Base-by-base conservation (phyloP, 2,329 filamentous ascomycete species). In the Aspergillus brasiliensis region DNA sequence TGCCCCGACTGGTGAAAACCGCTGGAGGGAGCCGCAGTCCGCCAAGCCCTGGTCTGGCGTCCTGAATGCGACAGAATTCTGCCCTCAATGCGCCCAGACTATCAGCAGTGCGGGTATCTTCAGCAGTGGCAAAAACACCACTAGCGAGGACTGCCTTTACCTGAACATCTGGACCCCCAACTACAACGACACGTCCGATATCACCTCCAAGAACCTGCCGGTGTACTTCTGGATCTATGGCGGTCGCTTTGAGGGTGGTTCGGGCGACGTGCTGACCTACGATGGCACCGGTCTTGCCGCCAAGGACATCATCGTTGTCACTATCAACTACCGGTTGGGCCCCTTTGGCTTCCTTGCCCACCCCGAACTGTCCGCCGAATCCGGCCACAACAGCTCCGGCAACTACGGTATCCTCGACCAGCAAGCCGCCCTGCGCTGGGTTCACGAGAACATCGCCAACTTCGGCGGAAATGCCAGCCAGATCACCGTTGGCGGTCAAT, bases 321-420 rank as follows among this genome's bases (percentile, higher is more conserved):
- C 65, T 2, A 38, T 69, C 31, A 70, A 69, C 60, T 69, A 69
- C 51, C 65, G 67, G 8, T 52, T 69, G 40, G 81, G 81, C 21
- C 68, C 81, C 4, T 67, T 70, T 23, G 68, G 67, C 7, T 70
- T 63, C 48, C 62, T 69, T 2, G 67, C 66, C 13, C 67, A 69
- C 21, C 69, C 70, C n/a, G 67, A 68, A 8, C 57, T 71, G 2
- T 65, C 62, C 34, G 38, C 47, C 2, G 69, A 70, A 40, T 64
- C 66, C n/a, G 65, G 64, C 6, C 62, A 66, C 54, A 68, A 72
- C 51, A 65, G 59, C 40, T 71, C 71, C n/a, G 70, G 70, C 13
- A 73, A 73, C 53, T 69, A 65, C 19, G 68, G 70, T 13, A 60
- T 72, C 5, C 53, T 69, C 7, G 71, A 73, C 49, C 69, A 69